Conservation (phyloP, 805 yeast genomes). For the Zygosaccharomyces gambellarensis region DNA sequence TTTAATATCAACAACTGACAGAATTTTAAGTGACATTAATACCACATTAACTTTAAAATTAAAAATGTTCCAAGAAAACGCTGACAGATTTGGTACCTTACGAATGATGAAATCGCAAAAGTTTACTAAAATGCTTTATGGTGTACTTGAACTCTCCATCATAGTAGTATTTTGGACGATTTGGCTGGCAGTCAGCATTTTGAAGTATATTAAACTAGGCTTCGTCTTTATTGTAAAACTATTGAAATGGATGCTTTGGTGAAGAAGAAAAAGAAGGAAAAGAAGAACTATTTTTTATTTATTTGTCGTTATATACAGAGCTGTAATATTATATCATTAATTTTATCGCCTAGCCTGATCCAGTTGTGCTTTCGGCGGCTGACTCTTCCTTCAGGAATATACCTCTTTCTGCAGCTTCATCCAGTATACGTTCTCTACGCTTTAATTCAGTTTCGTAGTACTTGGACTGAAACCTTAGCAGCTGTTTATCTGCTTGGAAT, state of each 20-base stretch:
- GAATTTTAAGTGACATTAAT: constrained; percentile 68
- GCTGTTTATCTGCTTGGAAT: constrained; percentile 40
- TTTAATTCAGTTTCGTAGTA: constrained; percentile 33
- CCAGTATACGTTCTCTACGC: constrained; percentile 36
- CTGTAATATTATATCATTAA: not conserved
- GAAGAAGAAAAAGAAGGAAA: not conserved
- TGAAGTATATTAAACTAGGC: constrained; percentile 17
- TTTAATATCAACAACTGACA: constrained; percentile 55
- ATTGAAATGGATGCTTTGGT: constrained; percentile 29
- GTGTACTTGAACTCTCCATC: constrained; percentile 28
- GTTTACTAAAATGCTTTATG: constrained; percentile 21
- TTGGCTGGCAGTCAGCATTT: constrained; percentile 28
- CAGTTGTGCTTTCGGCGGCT: constrained; percentile 15
- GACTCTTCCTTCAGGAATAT: constrained; percentile 38
- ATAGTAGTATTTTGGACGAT: constrained; percentile 28
- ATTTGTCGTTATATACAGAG: not conserved
- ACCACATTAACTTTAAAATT: constrained; percentile 63
- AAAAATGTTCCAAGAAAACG: constrained; percentile 33
- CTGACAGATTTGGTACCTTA: constrained; percentile 28
- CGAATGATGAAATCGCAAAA: constrained; percentile 24
- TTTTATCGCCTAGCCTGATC: not conserved
- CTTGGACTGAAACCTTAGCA: constrained; percentile 35
- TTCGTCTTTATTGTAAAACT: constrained; percentile 16
- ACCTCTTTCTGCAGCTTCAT: constrained; percentile 45
- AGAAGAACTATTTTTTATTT: not conserved